phyloP scores from a whole-genome alignment of 345 rosid genomes.

The Salix brachista region DNA sequence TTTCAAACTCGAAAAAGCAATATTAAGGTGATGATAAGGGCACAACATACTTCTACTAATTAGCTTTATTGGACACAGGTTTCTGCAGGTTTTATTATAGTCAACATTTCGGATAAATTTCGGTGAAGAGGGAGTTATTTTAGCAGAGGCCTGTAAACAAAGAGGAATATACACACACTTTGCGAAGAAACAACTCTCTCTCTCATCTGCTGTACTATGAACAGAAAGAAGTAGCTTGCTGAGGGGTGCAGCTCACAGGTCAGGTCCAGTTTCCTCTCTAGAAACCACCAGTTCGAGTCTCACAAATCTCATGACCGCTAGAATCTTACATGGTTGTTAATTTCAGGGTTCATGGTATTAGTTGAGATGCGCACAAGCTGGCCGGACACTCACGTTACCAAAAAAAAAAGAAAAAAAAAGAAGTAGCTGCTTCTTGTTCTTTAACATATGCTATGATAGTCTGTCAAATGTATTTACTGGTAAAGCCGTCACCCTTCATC shows the following conservation, averaged over 20 bases:
- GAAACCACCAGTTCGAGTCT: no score
- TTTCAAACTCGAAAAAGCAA: background rate
- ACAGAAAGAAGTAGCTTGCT: background rate
- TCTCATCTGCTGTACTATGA: background rate
- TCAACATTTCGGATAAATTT: conserved; percentile 40
- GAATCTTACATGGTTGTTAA: no score
- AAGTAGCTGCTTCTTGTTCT: background rate
- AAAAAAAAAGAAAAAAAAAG: no score
- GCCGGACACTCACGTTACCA: no score
- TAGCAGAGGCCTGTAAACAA: background rate
- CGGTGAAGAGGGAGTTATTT: conserved; percentile 21
- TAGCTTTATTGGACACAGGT: conserved; percentile 36
- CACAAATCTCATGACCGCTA: no score
- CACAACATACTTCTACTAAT: background rate
- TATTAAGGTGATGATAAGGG: background rate
- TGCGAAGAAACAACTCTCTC: background rate
- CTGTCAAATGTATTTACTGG: background rate
- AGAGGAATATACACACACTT: background rate
- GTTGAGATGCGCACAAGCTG: no score
- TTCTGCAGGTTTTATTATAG: conserved; percentile 56
- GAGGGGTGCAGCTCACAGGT: no score
- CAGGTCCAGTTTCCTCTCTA: no score
- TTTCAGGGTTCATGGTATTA: no score
- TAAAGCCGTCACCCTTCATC: background rate
- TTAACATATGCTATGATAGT: background rate